These are phyloP conservation scores for Glarea lozoyensis DNA, from an alignment of 495 filamentous ascomycete species.

Conservation along the genomic window DNA sequence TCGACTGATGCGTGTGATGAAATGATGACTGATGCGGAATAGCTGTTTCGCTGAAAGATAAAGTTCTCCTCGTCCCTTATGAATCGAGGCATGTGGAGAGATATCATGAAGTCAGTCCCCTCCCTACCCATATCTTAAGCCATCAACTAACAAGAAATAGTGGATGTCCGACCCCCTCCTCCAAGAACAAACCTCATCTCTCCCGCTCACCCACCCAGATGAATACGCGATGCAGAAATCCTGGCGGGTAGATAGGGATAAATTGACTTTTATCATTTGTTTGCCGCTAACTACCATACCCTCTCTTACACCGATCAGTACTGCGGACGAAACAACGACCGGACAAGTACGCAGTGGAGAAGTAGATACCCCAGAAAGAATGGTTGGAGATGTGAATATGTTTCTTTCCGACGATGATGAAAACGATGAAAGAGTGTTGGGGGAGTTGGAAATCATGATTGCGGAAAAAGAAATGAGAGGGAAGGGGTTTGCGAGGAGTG, in stretches of 20 bases:
- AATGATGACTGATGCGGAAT: no score
- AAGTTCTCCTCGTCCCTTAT: slow-evolving; percentile 74
- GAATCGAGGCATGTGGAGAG: slow-evolving; percentile 71
- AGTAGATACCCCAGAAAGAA: slow-evolving; percentile 44
- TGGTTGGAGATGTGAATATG: slow-evolving; percentile 84
- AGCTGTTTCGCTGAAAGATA: no score
- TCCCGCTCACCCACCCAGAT: slow-evolving; percentile 64
- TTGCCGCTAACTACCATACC: no score
- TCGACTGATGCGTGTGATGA: no score
- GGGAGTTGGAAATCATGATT: slow-evolving; percentile 88
- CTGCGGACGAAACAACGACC: background rate
- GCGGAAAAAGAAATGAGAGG: slow-evolving; percentile 49
- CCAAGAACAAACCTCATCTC: slow-evolving; percentile 75
- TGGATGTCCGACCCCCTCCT: no score
- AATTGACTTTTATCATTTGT: slow-evolving; percentile 66
- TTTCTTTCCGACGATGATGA: slow-evolving; percentile 49
- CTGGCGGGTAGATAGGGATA: slow-evolving; percentile 71
- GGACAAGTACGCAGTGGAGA: no score
- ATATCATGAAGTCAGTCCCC: no score
- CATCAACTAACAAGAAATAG: no score
- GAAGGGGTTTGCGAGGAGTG: slow-evolving; percentile 55
- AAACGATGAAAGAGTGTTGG: slow-evolving; percentile 38
- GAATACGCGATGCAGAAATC: slow-evolving; percentile 79
- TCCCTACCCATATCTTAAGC: no score
- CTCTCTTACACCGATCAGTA: background rate